Conservation (phyloP, 139 green algal species). For the Trebouxia sp. region DNA sequence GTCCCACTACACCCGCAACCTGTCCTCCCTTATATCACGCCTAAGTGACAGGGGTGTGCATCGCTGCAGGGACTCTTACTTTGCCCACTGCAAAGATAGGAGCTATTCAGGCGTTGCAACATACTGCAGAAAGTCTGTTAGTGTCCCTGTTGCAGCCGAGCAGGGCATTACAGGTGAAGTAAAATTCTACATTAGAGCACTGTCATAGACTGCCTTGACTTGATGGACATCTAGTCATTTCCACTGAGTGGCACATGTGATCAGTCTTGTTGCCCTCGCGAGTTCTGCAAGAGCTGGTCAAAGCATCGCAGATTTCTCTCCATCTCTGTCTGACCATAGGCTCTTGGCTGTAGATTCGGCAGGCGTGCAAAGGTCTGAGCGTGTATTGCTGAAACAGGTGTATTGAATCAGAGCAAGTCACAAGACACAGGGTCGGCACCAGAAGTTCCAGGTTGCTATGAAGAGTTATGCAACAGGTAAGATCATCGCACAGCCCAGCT, state of each 20-base stretch:
- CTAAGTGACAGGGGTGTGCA: not conserved
- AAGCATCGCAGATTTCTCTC: not conserved
- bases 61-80: conserved; percentile 62
- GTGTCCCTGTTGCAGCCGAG: conserved; percentile 42
- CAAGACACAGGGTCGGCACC: not conserved
- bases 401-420: not conserved
- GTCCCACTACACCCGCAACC: not conserved
- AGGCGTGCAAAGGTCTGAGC: too few species aligned
- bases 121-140: conserved; percentile 39
- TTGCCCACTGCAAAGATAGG: conserved; percentile 41
- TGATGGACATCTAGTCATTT: not conserved
- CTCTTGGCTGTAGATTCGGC: not conserved
- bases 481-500: too few species aligned
- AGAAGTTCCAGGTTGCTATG: not conserved
- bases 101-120: conserved; percentile 67
- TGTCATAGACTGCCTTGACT: not conserved
- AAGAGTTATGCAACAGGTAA: conserved; percentile 16
- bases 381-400: not conserved
- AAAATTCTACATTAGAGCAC: not conserved
- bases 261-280: not conserved
- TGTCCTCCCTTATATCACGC: not conserved
- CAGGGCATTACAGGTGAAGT: conserved; percentile 49
- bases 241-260: too few species aligned
- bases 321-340: not conserved
- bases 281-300: not conserved